Evolutionary conservation across 2,329 filamentous ascomycete species (phyloP).

Genomic region (Pseudophaeomoniella oleicola): DNA sequence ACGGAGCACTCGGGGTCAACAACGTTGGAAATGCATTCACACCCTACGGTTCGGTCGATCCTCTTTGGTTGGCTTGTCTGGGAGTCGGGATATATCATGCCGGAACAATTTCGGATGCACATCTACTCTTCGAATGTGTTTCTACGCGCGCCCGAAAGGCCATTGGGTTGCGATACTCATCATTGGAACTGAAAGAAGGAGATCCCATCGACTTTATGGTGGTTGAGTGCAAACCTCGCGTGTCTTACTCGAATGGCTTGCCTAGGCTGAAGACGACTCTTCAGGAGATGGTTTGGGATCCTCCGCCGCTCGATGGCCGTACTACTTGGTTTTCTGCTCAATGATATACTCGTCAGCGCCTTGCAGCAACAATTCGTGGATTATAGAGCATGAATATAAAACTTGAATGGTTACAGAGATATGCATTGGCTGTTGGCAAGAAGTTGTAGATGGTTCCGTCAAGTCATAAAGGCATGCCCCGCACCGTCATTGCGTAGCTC

Average conservation of each 20-base stretch:
- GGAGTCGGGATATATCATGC: conserved; percentile 55
- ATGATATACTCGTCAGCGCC: too few relatives aligned
- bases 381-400: too few relatives aligned
- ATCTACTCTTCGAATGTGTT: conserved; percentile 41
- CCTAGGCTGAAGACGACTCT: background rate
- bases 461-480: too few relatives aligned
- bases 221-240: too few relatives aligned
- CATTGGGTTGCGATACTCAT: conserved; percentile 15
- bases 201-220: background rate
- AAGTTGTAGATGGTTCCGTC: too few relatives aligned
- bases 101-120: conserved; percentile 44
- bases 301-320: background rate
- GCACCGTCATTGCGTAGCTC: too few relatives aligned
- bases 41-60: conserved; percentile 53
- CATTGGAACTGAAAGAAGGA: background rate
- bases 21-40: conserved; percentile 66
- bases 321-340: background rate
- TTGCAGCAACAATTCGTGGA: too few relatives aligned
- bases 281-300: conserved; percentile 1
- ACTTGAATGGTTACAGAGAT: too few relatives aligned
- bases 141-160: conserved; percentile 26
- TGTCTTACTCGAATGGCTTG: background rate
- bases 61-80: conserved; percentile 45
- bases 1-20: conserved; percentile 51
- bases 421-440: too few relatives aligned